These are phyloP conservation scores for Stylonectria norvegica DNA, from an alignment of 2,329 filamentous ascomycete species.

Conservation along the genomic window DNA sequence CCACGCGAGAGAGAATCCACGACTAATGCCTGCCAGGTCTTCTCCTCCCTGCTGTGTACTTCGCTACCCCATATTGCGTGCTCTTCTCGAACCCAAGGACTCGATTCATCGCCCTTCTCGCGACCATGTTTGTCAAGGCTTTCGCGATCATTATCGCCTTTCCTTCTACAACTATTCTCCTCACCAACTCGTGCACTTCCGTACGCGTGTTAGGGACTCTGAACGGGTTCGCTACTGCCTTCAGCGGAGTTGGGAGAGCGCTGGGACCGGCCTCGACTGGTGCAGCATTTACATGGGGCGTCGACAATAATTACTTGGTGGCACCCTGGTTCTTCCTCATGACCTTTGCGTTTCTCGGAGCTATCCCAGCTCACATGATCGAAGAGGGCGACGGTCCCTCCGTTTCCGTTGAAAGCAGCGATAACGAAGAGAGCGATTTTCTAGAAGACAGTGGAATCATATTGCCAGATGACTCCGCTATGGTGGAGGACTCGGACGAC, in stretches of 20 bases:
- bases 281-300: constrained; percentile 69
- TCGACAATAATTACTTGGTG: constrained; percentile 71
- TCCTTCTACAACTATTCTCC: constrained; percentile 81
- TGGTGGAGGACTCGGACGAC: constrained; percentile 20
- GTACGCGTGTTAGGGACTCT: constrained; percentile 76
- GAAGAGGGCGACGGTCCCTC: constrained; percentile 68
- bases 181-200: constrained; percentile 81
- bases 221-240: constrained; percentile 84
- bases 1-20: no score
- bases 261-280: constrained; percentile 74
- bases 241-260: constrained; percentile 76
- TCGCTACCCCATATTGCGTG: constrained; percentile 77
- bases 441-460: constrained; percentile 17
- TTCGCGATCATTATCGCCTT: constrained; percentile 79
- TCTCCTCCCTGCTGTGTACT: constrained; percentile 70
- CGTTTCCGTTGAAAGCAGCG: constrained; percentile 29
- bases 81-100: constrained; percentile 48
- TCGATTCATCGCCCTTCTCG: constrained; percentile 62
- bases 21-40: constrained; percentile 43
- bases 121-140: constrained; percentile 70
- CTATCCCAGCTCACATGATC: constrained; percentile 70
- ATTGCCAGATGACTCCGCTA: constrained; percentile 18
- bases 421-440: constrained; percentile 24
- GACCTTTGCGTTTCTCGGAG: constrained; percentile 59
- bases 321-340: constrained; percentile 80